These are phyloP conservation scores for Selaginella moellendorffii DNA, from an alignment of 75 land plant species.

Conservation along the genomic window DNA sequence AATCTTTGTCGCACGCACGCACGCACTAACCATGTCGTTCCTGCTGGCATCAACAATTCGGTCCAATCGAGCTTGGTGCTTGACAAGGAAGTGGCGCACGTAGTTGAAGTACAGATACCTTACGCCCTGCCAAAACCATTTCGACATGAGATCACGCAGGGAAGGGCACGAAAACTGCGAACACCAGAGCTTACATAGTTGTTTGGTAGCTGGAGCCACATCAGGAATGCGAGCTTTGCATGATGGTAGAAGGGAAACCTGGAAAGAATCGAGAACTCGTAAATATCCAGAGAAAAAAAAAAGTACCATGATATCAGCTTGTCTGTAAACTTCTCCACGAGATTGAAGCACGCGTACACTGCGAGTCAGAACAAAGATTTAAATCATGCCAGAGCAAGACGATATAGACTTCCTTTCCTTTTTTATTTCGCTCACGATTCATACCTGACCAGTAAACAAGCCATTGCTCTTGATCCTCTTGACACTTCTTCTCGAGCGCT, in stretches of 20 bases:
- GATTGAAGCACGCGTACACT: constrained; percentile 76
- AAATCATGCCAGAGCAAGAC: not conserved
- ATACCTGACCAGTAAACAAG: constrained; percentile 76
- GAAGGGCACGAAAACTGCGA: not conserved
- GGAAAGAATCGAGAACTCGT: not conserved
- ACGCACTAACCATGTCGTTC: not conserved
- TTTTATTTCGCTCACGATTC: no score
- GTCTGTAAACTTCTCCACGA: constrained; percentile 54
- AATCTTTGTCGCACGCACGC: not conserved
- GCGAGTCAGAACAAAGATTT: constrained; percentile 13
- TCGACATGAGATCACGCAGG: not conserved
- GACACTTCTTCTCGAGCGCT: constrained; percentile 49
- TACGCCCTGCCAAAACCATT: constrained; percentile 40
- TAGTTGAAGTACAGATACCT: constrained; percentile 39
- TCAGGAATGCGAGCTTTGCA: constrained; percentile 77
- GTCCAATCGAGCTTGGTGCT: constrained; percentile 57
- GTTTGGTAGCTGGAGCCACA: constrained; percentile 89
- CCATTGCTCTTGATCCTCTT: constrained; percentile 53
- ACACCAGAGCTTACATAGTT: constrained; percentile 27
- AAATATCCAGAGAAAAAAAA: not conserved
- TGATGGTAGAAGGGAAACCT: constrained; percentile 90
- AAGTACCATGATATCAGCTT: constrained; percentile 58
- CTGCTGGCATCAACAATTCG: constrained; percentile 29
- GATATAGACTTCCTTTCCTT: no score
- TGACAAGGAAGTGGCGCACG: constrained; percentile 55